Conservation (phyloP, 225 moss, liverwort and hornwort species). For the Neckera pumila region DNA sequence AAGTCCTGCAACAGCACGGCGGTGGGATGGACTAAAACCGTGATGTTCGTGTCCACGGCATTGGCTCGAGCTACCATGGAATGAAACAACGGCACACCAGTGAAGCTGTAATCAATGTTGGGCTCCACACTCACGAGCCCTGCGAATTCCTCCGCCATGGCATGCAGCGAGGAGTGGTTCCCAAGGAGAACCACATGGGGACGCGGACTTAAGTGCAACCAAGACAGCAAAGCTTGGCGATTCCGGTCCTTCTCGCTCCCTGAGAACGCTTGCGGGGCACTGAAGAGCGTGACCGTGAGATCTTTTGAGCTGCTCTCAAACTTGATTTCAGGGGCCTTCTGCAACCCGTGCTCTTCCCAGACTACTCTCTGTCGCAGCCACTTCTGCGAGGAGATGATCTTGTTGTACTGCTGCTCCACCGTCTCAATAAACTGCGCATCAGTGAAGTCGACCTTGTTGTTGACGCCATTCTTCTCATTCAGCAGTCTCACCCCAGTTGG, state of each 20-base stretch:
- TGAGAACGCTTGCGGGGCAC: slow-evolving; percentile 32
- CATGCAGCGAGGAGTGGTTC: slow-evolving; percentile 41
- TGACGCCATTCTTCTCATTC: neutral
- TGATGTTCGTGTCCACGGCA: slow-evolving; percentile 28
- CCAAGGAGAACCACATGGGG: slow-evolving; percentile 44
- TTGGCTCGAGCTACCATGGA: slow-evolving; percentile 52
- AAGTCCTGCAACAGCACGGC: slow-evolving; percentile 48
- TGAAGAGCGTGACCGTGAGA: slow-evolving; percentile 45
- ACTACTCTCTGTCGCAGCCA: slow-evolving; percentile 35
- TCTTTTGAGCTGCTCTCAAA: slow-evolving; percentile 11
- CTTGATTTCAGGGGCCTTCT: slow-evolving; percentile 30
- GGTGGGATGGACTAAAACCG: slow-evolving; percentile 33
- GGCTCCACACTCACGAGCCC: slow-evolving; percentile 48
- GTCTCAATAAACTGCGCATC: slow-evolving; percentile 25
- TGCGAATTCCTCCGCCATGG: slow-evolving; percentile 31
- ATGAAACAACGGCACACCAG: slow-evolving; percentile 43
- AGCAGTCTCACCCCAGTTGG: neutral
- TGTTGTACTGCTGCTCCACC: slow-evolving; percentile 33
- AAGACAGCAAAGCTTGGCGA: slow-evolving; percentile 52
- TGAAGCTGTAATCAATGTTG: slow-evolving; percentile 46
- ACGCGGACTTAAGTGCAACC: slow-evolving; percentile 52
- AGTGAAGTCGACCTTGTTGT: slow-evolving; percentile 21
- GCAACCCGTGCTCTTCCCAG: slow-evolving; percentile 30
- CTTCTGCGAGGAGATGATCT: slow-evolving; percentile 19
- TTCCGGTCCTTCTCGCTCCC: slow-evolving; percentile 25